Conservation (phyloP, 2,329 filamentous ascomycete species). For the Phialophora tarda region DNA sequence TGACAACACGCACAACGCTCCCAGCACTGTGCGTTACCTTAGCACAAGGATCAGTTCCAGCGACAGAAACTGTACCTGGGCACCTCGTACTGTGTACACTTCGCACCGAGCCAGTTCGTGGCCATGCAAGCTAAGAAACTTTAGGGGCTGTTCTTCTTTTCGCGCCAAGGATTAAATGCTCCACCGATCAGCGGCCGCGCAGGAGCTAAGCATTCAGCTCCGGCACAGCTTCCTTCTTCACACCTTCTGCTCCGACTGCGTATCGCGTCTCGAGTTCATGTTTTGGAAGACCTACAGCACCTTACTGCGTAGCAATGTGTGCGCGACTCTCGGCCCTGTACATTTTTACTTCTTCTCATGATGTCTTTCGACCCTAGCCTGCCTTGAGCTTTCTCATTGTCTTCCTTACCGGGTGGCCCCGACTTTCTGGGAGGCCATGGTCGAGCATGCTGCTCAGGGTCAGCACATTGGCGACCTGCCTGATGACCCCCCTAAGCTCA, state of each 20-base stretch:
- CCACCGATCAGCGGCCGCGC: neutral
- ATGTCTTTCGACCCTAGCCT: slow-evolving; percentile 13
- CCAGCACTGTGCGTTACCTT: no score
- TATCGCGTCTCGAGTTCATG: neutral
- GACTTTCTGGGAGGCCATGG: slow-evolving; percentile 25
- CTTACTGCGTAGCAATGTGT: slow-evolving; percentile 2
- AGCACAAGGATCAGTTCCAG: no score
- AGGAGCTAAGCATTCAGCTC: slow-evolving; percentile 14
- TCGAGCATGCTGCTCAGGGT: slow-evolving; percentile 18
- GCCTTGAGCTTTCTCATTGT: slow-evolving; percentile 10
- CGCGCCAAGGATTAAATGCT: neutral
- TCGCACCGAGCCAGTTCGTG: no score
- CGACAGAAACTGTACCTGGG: no score
- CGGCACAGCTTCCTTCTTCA: slow-evolving; percentile 12
- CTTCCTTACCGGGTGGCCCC: neutral
- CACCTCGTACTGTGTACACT: no score
- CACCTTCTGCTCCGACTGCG: neutral
- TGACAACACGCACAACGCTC: no score
- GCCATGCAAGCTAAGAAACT: no score
- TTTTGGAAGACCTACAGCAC: neutral
- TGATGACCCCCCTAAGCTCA: slow-evolving; percentile 13
- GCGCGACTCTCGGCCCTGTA: neutral
- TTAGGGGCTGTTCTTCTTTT: no score
- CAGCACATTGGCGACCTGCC: slow-evolving; percentile 22
- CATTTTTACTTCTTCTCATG: neutral